Conservation (phyloP, 176 grass and related monocot genomes). For the Dendrocalamus sinicus region DNA sequence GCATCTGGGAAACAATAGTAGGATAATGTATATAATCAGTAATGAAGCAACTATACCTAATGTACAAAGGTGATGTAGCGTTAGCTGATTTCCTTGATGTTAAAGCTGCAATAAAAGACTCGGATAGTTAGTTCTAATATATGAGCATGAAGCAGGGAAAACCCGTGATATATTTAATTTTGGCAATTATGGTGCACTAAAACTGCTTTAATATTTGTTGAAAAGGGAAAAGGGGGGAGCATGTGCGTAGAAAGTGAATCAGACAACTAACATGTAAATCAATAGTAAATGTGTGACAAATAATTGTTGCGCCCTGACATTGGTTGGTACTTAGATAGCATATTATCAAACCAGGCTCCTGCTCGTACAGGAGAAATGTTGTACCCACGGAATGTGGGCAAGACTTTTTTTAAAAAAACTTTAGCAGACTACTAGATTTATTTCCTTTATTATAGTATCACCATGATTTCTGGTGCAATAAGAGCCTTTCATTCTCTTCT, state of each 20-base stretch:
- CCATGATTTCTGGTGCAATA: slow-evolving; percentile 22
- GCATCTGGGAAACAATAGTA: slow-evolving; percentile 24
- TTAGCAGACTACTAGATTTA: neutral
- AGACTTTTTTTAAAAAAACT: neutral
- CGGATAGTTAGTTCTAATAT: neutral
- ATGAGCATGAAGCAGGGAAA: slow-evolving; percentile 8
- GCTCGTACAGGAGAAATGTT: slow-evolving; percentile 31
- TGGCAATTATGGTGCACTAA: neutral
- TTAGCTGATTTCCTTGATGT: slow-evolving; percentile 1
- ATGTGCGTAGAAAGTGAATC: slow-evolving; percentile 18
- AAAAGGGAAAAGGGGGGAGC: neutral
- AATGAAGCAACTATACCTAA: neutral
- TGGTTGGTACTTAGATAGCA: slow-evolving; percentile 10
- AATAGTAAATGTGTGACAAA: neutral
- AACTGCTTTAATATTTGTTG: slow-evolving; percentile 20
- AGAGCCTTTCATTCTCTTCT: slow-evolving; percentile 28
- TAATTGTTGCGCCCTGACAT: slow-evolving; percentile 17
- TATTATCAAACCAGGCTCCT: slow-evolving; percentile 11
- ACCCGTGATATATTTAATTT: neutral
- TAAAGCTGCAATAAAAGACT: neutral
- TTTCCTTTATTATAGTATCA: neutral
- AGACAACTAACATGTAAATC: neutral
- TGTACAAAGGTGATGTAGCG: neutral
- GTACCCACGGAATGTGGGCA: neutral
- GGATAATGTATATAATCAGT: slow-evolving; percentile 14